Evolutionary conservation across 2,329 filamentous ascomycete genomes (phyloP), one percentile per base, ranked within the genome.

Genomic region (Laburnicola sp.): DNA sequence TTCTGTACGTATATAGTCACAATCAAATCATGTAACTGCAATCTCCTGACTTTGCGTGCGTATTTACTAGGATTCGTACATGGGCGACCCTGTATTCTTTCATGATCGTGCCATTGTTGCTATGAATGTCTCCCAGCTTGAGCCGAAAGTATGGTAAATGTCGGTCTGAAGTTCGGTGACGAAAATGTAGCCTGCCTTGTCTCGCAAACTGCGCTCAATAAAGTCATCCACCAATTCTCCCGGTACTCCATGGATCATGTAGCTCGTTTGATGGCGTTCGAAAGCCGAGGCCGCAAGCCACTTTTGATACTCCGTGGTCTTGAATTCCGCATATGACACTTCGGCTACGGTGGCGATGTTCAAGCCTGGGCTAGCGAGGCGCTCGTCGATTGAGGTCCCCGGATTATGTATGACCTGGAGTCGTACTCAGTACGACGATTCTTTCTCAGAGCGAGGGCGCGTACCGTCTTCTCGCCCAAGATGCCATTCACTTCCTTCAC

Each of bases 331-430:
- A 43, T 60, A 63, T 6, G 58, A 52, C 2, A 61, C 54, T 46
- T 70, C 66, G 3, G 64, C 60, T 5, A 65, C 56, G 2, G 62
- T 62, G 1, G 61, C 64, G n/a, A 68, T 49, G 35, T 70, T 65
- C 3, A 63, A 57, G 0, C 64, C 65, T 1, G 59, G 55, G n/a
- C 37, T 41, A 2, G 61, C 61, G 5, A 70, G 53, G 3, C 52
- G 49, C 16, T 42, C 25, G 31, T 63, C 59, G 4, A 65, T 57
- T 2, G 63, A 57, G 2, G 66, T 66, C 4, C 66, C 66, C 1
- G 66, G 66, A 26, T 70, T 70, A 21, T 70, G 66, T 11, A 70
- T 62, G 9, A 61, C 54, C 66, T 68, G 16, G 3, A 35, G 3
- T 6, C 6, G 30, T 9, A 41, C 23, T 35, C 46, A 51, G 38